phyloP scores from a whole-genome alignment of 768 basidiomycete species.

The Phanerochaete sordida region DNA sequence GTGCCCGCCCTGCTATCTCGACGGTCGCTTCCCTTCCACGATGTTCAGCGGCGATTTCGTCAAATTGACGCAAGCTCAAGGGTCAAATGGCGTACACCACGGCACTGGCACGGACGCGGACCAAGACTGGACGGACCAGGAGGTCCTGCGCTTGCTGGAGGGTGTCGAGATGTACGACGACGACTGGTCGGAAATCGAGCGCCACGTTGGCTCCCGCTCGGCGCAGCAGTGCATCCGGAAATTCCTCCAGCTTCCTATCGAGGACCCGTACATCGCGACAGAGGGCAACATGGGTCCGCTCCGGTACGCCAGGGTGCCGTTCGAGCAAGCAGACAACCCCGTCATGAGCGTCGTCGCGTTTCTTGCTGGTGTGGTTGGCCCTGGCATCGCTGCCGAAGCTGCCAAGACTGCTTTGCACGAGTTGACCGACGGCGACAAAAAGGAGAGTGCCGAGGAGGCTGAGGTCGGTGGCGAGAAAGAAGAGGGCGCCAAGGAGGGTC shows the following conservation, averaged over 20 bases:
- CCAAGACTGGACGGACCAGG: constrained; percentile 87
- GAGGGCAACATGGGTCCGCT: constrained; percentile 76
- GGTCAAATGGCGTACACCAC: constrained; percentile 31
- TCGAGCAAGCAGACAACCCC: constrained; percentile 94
- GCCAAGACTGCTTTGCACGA: constrained; percentile 88
- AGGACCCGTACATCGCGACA: constrained; percentile 84
- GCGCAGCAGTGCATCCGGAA: constrained; percentile 95
- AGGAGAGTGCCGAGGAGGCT: constrained; percentile 31
- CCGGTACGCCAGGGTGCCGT: constrained; percentile 77
- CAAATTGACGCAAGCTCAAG: constrained; percentile 54
- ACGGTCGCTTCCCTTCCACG: constrained; percentile 92
- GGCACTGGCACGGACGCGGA: constrained; percentile 42
- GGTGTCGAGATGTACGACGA: constrained; percentile 98
- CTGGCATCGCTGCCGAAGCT: constrained; percentile 88
- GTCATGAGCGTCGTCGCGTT: constrained; percentile 99
- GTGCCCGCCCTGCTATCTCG: constrained; percentile 90
- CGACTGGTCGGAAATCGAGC: constrained; percentile 90
- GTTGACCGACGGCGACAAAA: constrained; percentile 57
- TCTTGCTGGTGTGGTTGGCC: constrained; percentile 87
- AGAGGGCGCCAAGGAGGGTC: constrained; percentile 30
- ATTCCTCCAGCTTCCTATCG: constrained; percentile 95
- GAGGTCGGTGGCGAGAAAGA: constrained; percentile 26
- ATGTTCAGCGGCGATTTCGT: constrained; percentile 99
- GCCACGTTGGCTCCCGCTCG: constrained; percentile 88
- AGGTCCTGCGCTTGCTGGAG: constrained; percentile 85